A percentile compares a stretch with the other conserved stretches of the same genome.
Evolutionary conservation across 805 yeast species (phyloP).

Genomic region (Dipodascus albidus): DNA sequence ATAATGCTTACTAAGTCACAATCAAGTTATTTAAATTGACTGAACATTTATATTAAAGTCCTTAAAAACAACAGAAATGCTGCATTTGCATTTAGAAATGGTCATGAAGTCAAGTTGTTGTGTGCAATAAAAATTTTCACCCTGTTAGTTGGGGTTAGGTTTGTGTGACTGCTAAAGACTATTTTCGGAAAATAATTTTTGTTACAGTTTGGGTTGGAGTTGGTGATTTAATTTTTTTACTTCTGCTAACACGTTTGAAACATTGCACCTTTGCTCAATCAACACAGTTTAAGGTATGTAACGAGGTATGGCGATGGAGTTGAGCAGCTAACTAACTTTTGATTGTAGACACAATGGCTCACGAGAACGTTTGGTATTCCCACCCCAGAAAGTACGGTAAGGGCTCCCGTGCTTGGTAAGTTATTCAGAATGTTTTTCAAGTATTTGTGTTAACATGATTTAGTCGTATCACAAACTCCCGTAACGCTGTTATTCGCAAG

Average conservation of each 20-base stretch:
- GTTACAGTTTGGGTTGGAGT: neutral
- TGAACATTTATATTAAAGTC: too few species aligned
- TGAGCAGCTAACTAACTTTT: neutral
- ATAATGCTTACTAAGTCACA: neutral
- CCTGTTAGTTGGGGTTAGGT: neutral
- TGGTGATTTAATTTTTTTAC: neutral
- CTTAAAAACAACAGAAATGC: too few species aligned
- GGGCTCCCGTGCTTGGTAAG: conserved; percentile 94
- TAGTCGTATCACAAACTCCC: conserved; percentile 92
- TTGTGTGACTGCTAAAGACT: neutral
- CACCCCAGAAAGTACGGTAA: conserved; percentile 99
- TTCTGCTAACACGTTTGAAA: neutral
- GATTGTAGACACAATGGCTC: conserved; percentile 73
- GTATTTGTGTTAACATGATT: neutral
- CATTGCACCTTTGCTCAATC: neutral
- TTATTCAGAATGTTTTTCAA: conserved; percentile 6
- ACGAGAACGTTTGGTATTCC: conserved; percentile 99
- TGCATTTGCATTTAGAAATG: too few species aligned
- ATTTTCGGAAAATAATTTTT: neutral
- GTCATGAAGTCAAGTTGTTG: neutral
- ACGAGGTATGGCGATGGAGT: neutral
- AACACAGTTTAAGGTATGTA: neutral
- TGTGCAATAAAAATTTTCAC: too few species aligned
- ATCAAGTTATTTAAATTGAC: too few species aligned
- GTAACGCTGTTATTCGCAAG: conserved; percentile 99